phyloP scores from a whole-genome alignment of 2,329 filamentous ascomycete genomes.

The Aspergillus udagawae region DNA sequence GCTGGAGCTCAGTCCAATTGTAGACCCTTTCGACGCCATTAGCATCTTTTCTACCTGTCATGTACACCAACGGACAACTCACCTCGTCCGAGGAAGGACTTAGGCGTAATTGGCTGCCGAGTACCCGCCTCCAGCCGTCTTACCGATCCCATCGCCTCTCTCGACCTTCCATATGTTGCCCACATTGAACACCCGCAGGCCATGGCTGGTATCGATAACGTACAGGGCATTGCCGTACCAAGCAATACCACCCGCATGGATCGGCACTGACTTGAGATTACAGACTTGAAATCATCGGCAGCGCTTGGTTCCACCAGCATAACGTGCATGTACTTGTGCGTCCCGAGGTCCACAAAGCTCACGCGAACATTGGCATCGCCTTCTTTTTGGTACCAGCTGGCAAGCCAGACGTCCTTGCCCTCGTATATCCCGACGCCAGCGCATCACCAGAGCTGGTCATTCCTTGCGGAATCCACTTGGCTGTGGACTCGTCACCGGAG shows the following conservation, averaged over 20 bases:
- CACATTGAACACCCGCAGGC: constrained; percentile 36
- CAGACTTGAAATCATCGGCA: too few relatives aligned
- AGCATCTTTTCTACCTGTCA: neutral
- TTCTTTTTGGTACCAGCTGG: too few relatives aligned
- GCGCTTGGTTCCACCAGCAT: too few relatives aligned
- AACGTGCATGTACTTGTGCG: too few relatives aligned
- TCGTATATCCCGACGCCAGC: constrained; percentile 27
- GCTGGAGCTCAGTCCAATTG: too few relatives aligned
- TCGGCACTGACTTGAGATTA: too few relatives aligned
- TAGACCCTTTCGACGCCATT: too few relatives aligned
- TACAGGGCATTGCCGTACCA: constrained; percentile 34
- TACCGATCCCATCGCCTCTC: constrained; percentile 29
- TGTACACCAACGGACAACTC: constrained; percentile 2
- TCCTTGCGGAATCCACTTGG: constrained; percentile 35
- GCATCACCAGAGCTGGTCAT: constrained; percentile 35
- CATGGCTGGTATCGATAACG: constrained; percentile 33
- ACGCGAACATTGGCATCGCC: too few relatives aligned
- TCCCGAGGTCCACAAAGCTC: too few relatives aligned
- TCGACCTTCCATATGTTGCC: constrained; percentile 35
- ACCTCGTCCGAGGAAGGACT: constrained; percentile 34
- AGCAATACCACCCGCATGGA: too few relatives aligned
- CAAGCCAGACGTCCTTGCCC: constrained; percentile 31
- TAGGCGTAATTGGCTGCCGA: constrained; percentile 32
- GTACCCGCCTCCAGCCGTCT: constrained; percentile 23
- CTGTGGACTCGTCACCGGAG: constrained; percentile 29